Conservation (phyloP, 2,329 filamentous ascomycete genomes). For the Beauveria sp. region DNA sequence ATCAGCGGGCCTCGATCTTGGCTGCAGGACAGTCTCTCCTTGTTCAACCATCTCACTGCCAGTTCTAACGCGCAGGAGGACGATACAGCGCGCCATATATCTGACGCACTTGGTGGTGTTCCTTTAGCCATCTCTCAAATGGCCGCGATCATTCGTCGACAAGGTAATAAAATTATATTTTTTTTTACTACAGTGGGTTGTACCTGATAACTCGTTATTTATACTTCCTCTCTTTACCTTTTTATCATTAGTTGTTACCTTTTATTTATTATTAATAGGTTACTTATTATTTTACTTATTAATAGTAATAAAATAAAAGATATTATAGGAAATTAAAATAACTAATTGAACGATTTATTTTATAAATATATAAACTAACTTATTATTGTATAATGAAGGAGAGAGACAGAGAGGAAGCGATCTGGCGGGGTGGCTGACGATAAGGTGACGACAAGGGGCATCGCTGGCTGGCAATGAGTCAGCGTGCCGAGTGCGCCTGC, state of each 20-base stretch:
- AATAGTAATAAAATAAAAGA: no score
- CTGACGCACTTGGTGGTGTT: constrained; percentile 4
- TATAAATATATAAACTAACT: no score
- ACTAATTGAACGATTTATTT: no score
- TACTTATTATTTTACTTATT: no score
- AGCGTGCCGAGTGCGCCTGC: neutral
- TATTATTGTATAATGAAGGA: no score
- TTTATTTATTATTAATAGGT: no score
- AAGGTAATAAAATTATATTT: neutral
- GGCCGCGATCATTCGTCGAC: constrained; percentile 9
- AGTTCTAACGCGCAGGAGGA: neutral
- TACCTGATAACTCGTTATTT: no score
- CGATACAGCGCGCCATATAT: neutral
- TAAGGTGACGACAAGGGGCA: neutral
- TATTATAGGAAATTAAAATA: no score
- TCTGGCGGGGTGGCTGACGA: constrained; percentile 5
- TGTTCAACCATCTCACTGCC: neutral
- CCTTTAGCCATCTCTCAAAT: constrained; percentile 11
- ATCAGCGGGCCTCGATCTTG: neutral
- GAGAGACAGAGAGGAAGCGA: no score
- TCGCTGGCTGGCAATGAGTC: neutral
- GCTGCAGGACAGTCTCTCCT: neutral
- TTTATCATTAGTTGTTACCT: no score
- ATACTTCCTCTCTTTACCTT: no score
- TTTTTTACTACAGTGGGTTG: no score